phyloP scores from a whole-genome alignment of 2,329 filamentous ascomycete genomes.

The Myriosclerotinia duriaeana region DNA sequence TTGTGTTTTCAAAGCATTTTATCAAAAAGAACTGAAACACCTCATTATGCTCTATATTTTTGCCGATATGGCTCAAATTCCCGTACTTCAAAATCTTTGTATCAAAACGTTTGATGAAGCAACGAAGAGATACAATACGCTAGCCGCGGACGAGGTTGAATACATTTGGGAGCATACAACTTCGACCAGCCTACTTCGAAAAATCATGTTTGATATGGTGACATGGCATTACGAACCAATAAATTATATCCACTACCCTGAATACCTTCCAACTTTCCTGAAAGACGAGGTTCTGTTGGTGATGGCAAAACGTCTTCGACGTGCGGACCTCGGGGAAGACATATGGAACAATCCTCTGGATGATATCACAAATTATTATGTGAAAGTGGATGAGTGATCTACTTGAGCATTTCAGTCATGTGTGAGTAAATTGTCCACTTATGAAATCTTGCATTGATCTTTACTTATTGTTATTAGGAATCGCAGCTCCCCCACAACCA shows the following conservation, averaged over 20 bases:
- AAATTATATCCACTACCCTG: background rate
- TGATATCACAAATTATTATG: background rate
- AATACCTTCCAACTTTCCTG: background rate
- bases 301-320: background rate
- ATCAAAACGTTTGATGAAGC: conserved; percentile 2
- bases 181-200: conserved; percentile 2
- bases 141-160: background rate
- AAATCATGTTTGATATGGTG: conserved; percentile 23
- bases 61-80: conserved; percentile 18
- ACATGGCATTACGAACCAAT: background rate
- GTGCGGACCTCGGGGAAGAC: background rate
- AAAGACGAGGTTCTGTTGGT: background rate
- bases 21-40: background rate
- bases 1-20: background rate
- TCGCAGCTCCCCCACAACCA: too few relatives aligned
- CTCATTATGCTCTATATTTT: conserved; percentile 23
- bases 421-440: background rate
- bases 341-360: background rate
- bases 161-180: conserved; percentile 20
- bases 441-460: too few relatives aligned
- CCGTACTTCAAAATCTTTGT: conserved; percentile 18
- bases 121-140: background rate
- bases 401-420: background rate
- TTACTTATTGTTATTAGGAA: too few relatives aligned
- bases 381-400: background rate